Evolutionary conservation across 805 yeast genomes (phyloP).

Genomic region (baker's yeast (Saccharomyces cerevisiae)): DNA sequence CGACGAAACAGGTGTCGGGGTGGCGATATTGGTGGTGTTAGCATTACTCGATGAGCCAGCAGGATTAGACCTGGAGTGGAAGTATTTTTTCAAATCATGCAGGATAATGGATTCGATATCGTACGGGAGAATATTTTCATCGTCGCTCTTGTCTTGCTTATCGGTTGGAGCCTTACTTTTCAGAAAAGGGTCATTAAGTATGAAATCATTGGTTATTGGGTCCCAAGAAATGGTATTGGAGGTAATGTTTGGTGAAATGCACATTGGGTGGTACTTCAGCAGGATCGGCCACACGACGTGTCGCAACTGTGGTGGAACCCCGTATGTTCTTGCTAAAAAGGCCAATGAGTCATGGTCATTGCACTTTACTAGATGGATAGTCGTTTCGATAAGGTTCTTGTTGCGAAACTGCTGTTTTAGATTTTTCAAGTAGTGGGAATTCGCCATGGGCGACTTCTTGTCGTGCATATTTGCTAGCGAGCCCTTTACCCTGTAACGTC

Average conservation of each 20-base stretch:
- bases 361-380: slow-evolving; percentile 46
- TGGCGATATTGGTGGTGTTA: neutral
- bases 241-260: slow-evolving; percentile 60
- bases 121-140: slow-evolving; percentile 5
- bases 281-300: slow-evolving; percentile 78
- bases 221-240: slow-evolving; percentile 40
- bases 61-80: slow-evolving; percentile 27
- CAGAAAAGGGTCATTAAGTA: slow-evolving; percentile 6
- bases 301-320: slow-evolving; percentile 77
- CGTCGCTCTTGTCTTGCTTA: slow-evolving; percentile 1
- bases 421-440: slow-evolving; percentile 23
- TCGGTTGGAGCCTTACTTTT: slow-evolving; percentile 2
- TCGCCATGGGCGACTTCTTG: slow-evolving; percentile 10
- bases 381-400: slow-evolving; percentile 35
- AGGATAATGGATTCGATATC: slow-evolving; percentile 35
- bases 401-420: slow-evolving; percentile 23
- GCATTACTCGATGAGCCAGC: neutral
- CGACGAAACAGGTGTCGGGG: neutral
- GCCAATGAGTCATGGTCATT: slow-evolving; percentile 73
- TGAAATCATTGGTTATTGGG: slow-evolving; percentile 9
- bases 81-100: slow-evolving; percentile 54
- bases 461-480: slow-evolving; percentile 6
- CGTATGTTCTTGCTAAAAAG: slow-evolving; percentile 68
- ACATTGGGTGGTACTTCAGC: slow-evolving; percentile 78
- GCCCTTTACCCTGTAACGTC: neutral